These are phyloP conservation scores for Amaranthus palmeri DNA, from an alignment of 148 eudicot species.

Conservation along the genomic window DNA sequence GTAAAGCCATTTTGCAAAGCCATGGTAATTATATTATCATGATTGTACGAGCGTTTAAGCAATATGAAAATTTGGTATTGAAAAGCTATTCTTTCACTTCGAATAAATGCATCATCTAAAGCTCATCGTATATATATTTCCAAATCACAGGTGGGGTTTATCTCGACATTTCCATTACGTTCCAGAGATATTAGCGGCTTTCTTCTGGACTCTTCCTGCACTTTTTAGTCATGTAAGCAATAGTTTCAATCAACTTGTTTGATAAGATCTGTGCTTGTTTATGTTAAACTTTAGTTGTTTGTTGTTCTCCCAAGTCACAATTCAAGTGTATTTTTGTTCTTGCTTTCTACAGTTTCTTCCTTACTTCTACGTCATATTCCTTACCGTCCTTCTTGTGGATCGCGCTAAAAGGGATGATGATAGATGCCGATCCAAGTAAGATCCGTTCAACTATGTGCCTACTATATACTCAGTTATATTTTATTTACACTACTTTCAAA, in stretches of 20 bases:
- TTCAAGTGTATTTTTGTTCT: neutral
- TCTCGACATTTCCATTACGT: conserved; percentile 96
- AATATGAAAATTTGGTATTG: too few species aligned
- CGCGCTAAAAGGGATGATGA: conserved; percentile 96
- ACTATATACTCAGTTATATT: neutral
- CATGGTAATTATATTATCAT: too few species aligned
- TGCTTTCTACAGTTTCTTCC: conserved; percentile 68
- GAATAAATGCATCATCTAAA: neutral
- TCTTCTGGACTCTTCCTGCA: conserved; percentile 97
- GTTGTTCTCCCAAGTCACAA: neutral
- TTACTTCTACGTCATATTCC: conserved; percentile 85
- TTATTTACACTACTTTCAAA: too few species aligned
- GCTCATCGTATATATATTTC: neutral
- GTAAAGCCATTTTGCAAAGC: too few species aligned
- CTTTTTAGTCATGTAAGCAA: conserved; percentile 76
- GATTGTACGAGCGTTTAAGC: too few species aligned
- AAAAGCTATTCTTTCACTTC: neutral
- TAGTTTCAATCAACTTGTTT: neutral
- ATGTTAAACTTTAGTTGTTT: neutral
- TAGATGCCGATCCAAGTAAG: conserved; percentile 88
- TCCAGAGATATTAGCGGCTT: conserved; percentile 86
- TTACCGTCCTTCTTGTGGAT: conserved; percentile 77
- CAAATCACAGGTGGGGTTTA: conserved; percentile 79
- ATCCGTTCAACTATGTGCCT: neutral
- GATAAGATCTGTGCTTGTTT: neutral